phyloP scores from a whole-genome alignment of 371 early-diverging fungal genomes.

The Actinomortierella ambigua region DNA sequence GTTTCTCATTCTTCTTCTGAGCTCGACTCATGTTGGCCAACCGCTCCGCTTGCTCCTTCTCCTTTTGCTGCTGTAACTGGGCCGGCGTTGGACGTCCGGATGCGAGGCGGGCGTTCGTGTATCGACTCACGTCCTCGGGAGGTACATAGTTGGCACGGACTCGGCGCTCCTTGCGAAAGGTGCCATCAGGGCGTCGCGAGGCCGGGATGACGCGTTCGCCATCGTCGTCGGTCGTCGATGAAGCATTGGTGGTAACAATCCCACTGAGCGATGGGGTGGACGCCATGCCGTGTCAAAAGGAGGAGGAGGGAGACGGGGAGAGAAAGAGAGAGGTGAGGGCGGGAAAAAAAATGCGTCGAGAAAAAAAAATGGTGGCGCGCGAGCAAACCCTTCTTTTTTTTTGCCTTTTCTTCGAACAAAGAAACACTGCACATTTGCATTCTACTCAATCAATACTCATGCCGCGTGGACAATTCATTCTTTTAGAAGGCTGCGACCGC shows the following conservation, averaged over 20 bases:
- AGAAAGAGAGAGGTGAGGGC: background rate
- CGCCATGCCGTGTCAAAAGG: no score
- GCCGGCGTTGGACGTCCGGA: constrained; percentile 17
- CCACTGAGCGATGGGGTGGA: no score
- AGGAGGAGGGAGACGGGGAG: background rate
- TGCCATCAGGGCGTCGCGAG: constrained; percentile 72
- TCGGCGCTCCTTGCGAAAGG: constrained; percentile 68
- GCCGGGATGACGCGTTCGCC: constrained; percentile 63
- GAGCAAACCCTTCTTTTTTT: no score
- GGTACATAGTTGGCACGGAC: constrained; percentile 73
- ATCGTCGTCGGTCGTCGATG: background rate
- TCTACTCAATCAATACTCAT: constrained; percentile 12
- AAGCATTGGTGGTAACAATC: no score
- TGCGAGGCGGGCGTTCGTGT: constrained; percentile 56
- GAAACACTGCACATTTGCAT: background rate
- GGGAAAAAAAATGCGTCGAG: no score
- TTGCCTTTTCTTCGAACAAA: background rate
- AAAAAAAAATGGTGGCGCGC: background rate
- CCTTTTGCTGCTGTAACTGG: background rate
- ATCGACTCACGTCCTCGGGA: constrained; percentile 65
- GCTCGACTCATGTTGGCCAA: constrained; percentile 24
- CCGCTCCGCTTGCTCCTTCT: background rate
- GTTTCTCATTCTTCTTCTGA: constrained; percentile 42
- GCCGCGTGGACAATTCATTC: constrained; percentile 90
- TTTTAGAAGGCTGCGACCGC: constrained; percentile 97